Evolutionary conservation across 1,139 yeast genomes (phyloP), one percentile per base, ranked within the genome.

Genomic region (Scheffersomyces quercinus): DNA sequence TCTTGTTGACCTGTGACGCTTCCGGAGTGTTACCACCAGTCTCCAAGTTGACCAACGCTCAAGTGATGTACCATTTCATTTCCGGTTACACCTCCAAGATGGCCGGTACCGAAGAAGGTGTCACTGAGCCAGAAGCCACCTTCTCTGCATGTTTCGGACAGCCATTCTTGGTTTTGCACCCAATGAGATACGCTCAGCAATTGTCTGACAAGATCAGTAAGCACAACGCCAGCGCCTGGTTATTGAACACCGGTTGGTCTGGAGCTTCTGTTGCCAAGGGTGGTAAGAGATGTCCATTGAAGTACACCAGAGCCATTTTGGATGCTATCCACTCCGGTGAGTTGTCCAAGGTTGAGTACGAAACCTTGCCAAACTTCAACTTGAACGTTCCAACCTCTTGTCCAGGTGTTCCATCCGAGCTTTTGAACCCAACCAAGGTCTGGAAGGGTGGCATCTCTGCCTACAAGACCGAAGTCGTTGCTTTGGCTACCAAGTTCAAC

Each of bases 31-130:
- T 93, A 59, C 99, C 99, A 46, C 98, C 98, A 55, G 96, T 93
- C 50, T 90, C 98, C 53, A 89, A 85, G 73, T 82, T 93, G 69
- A 81, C 95, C 47, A 89, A 89, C 64, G 89, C 93, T 56, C 98
- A 93, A 75, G 98, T 93, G 55, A 93, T 93, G 98, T 93, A 93
- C 81, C 98, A 93, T 75, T 93, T 93, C 74, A 93, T 93, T 59
- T 87, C 96, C 52, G 99, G 99, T 65, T 93, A 93, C 82, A 93
- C 99, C 52, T 91, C 98, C 48, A 93, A 93, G 83, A 93, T 93
- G 96, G 97, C 99, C 53, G 99, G 99, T 70, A 93, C 99, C 46
- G 99, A 93, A 75, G 96, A 89, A 69, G 99, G 99, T 73, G 89
- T 93, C 56, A 91, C 98, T 53, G 98, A 93, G 75, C 98, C 99